Conservation (phyloP, 805 yeast genomes). For the Ogataea polymorpha region DNA sequence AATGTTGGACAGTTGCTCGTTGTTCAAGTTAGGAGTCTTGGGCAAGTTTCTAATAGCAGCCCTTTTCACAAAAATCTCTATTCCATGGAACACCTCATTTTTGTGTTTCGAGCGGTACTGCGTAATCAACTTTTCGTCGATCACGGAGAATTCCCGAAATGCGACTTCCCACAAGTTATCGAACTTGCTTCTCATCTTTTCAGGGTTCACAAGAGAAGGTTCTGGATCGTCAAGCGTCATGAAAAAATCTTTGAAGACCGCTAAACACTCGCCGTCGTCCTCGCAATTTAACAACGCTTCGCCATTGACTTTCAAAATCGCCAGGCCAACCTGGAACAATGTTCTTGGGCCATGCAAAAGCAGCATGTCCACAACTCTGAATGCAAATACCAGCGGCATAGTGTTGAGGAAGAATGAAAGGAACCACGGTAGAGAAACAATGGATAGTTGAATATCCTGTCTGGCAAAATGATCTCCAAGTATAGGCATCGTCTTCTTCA, state of each 20-base stretch:
- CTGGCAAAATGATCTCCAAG: conserved; percentile 77
- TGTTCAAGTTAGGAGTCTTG: conserved; percentile 57
- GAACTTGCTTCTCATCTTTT: conserved; percentile 71
- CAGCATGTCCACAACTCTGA: conserved; percentile 85
- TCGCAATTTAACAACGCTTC: conserved; percentile 73
- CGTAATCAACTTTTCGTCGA: conserved; percentile 70
- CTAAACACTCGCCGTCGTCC: conserved; percentile 91
- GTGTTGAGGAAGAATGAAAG: conserved; percentile 83
- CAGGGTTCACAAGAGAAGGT: conserved; percentile 62
- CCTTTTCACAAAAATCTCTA: conserved; percentile 86
- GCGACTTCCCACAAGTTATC: conserved; percentile 90
- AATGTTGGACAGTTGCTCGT: conserved; percentile 60
- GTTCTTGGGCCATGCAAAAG: conserved; percentile 87
- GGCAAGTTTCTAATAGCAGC: conserved; percentile 88
- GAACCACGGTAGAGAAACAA: conserved; percentile 96
- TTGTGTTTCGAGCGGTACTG: conserved; percentile 69
- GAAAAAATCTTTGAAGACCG: conserved; percentile 80
- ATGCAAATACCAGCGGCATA: conserved; percentile 93
- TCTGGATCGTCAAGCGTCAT: conserved; percentile 73
- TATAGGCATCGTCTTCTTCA: conserved; percentile 84
- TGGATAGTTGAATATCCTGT: conserved; percentile 86
- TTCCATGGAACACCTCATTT: conserved; percentile 76
- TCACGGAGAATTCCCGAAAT: conserved; percentile 80
- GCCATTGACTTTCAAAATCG: conserved; percentile 84
- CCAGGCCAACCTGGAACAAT: conserved; percentile 88